Evolutionary conservation across 352 stramenopile genomes (phyloP).

Genomic region (Phytophthora pini): DNA sequence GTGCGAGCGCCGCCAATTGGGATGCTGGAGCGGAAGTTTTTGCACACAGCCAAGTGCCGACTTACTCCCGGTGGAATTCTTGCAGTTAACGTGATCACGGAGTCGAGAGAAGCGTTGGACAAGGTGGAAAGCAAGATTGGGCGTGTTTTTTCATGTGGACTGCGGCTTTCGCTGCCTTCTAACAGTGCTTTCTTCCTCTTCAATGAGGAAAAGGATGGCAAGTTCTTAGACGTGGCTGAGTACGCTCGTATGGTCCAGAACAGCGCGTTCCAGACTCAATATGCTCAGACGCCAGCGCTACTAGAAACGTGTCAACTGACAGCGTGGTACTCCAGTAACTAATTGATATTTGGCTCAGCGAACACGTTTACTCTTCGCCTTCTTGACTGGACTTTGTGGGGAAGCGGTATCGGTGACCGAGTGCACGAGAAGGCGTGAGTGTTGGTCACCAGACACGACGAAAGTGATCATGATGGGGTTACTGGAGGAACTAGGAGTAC

Average conservation of each 20-base stretch:
- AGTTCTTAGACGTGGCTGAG: constrained; percentile 5
- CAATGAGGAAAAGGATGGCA: constrained; percentile 21
- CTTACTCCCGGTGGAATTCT: constrained; percentile 46
- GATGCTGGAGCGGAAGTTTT: constrained; percentile 54
- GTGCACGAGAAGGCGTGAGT: constrained; percentile 31
- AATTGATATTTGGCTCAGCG: constrained; percentile 15
- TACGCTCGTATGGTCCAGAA: constrained; percentile 20
- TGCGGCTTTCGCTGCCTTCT: constrained; percentile 39
- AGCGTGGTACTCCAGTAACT: constrained; percentile 8
- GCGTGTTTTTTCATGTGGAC: constrained; percentile 35
- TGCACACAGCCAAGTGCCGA: constrained; percentile 31
- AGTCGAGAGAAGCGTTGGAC: constrained; percentile 37
- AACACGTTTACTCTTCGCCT: constrained; percentile 11
- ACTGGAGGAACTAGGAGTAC: not conserved
- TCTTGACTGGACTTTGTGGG: constrained; percentile 10
- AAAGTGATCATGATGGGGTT: constrained; percentile 24
- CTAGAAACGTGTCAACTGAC: constrained; percentile 27
- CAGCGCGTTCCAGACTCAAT: constrained; percentile 30
- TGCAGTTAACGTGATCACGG: constrained; percentile 68
- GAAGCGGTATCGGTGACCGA: constrained; percentile 21
- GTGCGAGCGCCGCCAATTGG: constrained; percentile 46
- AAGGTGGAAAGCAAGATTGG: constrained; percentile 35
- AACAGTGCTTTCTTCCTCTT: constrained; percentile 58
- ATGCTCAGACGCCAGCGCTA: constrained; percentile 34
- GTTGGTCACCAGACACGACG: constrained; percentile 31